phyloP scores from a whole-genome alignment of 805 yeast species.

The Saccharomycopsis olivae region DNA sequence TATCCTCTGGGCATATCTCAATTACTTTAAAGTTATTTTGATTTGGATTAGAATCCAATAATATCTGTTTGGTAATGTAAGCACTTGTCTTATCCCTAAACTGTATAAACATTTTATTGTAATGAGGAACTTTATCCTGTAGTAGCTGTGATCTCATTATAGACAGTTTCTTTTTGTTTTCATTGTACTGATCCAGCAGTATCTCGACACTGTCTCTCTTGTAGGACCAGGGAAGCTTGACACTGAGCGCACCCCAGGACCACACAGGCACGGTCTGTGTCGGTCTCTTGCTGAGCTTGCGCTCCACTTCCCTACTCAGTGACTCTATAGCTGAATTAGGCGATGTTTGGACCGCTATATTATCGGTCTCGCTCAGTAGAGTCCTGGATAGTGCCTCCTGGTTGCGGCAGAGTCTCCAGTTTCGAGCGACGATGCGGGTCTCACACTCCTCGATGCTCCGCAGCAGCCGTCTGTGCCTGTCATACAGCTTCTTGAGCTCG shows the following conservation, averaged over 20 bases:
- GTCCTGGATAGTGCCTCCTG: slow-evolving; percentile 3
- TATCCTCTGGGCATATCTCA: slow-evolving; percentile 54
- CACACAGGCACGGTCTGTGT: no score
- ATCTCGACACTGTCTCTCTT: no score
- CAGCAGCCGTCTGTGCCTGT: slow-evolving; percentile 23
- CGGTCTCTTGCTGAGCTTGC: no score
- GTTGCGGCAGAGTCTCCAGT: slow-evolving; percentile 8
- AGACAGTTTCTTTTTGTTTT: slow-evolving; percentile 5
- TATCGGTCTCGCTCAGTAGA: no score
- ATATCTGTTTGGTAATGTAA: slow-evolving; percentile 51
- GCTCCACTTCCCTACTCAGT: no score
- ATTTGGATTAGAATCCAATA: slow-evolving; percentile 35
- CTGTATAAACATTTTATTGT: slow-evolving; percentile 47
- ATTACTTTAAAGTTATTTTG: slow-evolving; percentile 33
- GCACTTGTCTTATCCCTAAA: slow-evolving; percentile 50
- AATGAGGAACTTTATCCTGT: slow-evolving; percentile 8
- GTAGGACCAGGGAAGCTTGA: no score
- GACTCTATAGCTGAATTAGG: no score
- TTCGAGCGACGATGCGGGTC: slow-evolving; percentile 24
- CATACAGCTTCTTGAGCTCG: slow-evolving; percentile 26
- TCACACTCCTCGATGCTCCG: slow-evolving; percentile 31
- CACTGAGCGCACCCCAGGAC: no score
- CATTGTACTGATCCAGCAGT: no score
- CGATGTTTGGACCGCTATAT: no score
- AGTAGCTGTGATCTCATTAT: slow-evolving; percentile 7